Evolutionary conservation across 148 eudicot genomes (phyloP).

Genomic region (Oxyria digyna): DNA sequence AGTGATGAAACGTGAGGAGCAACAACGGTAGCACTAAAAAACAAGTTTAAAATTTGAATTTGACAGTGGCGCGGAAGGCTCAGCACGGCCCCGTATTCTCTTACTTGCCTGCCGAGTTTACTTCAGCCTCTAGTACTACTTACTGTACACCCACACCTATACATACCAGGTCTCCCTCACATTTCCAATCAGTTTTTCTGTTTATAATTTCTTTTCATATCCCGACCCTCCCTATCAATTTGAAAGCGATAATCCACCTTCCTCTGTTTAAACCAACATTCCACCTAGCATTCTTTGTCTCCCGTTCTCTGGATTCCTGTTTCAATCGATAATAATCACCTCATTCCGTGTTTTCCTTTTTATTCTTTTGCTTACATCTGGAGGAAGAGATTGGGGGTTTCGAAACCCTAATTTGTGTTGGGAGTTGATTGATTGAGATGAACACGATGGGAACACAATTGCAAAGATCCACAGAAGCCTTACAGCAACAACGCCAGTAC

Average conservation of each 20-base stretch:
- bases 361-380: background rate
- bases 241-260: background rate
- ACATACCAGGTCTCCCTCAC: background rate
- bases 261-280: background rate
- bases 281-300: background rate
- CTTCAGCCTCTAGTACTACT: too few species aligned
- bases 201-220: background rate
- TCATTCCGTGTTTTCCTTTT: background rate
- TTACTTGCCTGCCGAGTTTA: too few species aligned
- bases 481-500: constrained; percentile 22
- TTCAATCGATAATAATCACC: background rate
- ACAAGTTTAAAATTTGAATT: constrained; percentile 16
- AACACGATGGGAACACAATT: constrained; percentile 39
- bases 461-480: constrained; percentile 32
- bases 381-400: background rate
- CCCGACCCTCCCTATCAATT: too few species aligned
- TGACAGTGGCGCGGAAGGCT: constrained; percentile 18
- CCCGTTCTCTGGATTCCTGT: background rate
- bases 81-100: background rate
- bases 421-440: constrained; percentile 12
- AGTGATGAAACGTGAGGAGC: background rate
- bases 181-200: background rate
- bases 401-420: constrained; percentile 6
- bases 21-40: too few species aligned
- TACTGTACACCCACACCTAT: too few species aligned